Percentiles rank a stretch among this genome's conserved stretches.
phyloP scores from a whole-genome alignment of 441 rosid genomes.

The Viola pubescens region DNA sequence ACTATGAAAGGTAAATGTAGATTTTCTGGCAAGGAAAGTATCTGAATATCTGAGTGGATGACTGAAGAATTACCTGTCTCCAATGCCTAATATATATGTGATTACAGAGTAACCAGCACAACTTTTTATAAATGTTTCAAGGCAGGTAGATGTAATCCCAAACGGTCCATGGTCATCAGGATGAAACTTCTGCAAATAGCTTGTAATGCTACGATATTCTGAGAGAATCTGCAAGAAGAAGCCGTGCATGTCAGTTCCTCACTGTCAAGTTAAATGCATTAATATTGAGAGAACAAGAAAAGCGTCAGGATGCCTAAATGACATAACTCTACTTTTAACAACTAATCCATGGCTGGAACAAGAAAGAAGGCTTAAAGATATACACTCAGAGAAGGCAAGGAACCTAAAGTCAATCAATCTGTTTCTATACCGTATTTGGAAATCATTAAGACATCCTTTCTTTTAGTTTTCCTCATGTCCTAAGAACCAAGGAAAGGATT shows the following conservation, averaged over 20 bases:
- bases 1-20: neutral
- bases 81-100: slow-evolving; percentile 89
- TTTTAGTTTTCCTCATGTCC: neutral
- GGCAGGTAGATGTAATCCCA: slow-evolving; percentile 92
- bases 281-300: neutral
- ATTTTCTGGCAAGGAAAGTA: neutral
- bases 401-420: neutral
- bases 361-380: neutral
- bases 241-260: slow-evolving; percentile 12
- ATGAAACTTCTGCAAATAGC: slow-evolving; percentile 92
- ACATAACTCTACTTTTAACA: slow-evolving; percentile 1
- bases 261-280: neutral
- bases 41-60: neutral
- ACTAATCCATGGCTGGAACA: slow-evolving; percentile 1
- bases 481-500: neutral
- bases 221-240: slow-evolving; percentile 71
- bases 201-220: slow-evolving; percentile 89
- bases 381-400: neutral
- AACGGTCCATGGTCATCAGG: slow-evolving; percentile 95
- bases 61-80: slow-evolving; percentile 63
- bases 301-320: neutral
- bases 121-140: slow-evolving; percentile 94
- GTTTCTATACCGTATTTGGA: slow-evolving; percentile 3
- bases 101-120: slow-evolving; percentile 99
- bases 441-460: neutral